A percentile compares a stretch with the other conserved stretches of the same genome.
These are phyloP conservation scores for Curvularia spicifera DNA, from an alignment of 2,329 filamentous ascomycete genomes.

Conservation along the genomic window DNA sequence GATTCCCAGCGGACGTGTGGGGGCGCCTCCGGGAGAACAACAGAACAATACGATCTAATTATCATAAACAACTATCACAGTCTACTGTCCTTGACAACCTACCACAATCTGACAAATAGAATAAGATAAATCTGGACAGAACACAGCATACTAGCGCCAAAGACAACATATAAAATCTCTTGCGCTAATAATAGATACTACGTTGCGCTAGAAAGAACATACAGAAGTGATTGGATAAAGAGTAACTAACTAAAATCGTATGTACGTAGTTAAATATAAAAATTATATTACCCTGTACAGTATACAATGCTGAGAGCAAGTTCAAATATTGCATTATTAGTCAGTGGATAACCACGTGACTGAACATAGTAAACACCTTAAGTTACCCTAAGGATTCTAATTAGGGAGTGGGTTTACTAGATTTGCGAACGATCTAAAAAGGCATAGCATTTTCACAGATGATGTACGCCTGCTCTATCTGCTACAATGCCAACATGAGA, in stretches of 20 bases:
- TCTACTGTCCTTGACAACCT: background rate
- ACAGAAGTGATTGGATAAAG: constrained; percentile 20
- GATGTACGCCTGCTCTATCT: constrained; percentile 39
- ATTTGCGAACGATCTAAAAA: constrained; percentile 35
- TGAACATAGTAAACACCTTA: constrained; percentile 19
- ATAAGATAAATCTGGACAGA: constrained; percentile 16
- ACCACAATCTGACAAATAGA: background rate
- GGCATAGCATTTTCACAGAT: constrained; percentile 40
- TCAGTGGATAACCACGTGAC: too few species aligned
- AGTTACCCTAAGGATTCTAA: constrained; percentile 19
- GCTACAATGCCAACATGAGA: constrained; percentile 24
- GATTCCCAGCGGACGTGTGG: too few species aligned
- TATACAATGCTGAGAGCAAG: too few species aligned
- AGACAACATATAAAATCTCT: too few species aligned
- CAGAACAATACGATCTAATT: background rate
- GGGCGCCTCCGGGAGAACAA: background rate
- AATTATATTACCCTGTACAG: too few species aligned
- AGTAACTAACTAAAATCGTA: constrained; percentile 2
- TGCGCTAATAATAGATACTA: too few species aligned
- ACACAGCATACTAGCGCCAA: background rate
- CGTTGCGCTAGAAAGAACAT: too few species aligned
- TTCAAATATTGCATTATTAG: too few species aligned
- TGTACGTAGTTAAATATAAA: too few species aligned
- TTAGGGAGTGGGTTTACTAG: constrained; percentile 23
- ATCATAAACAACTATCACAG: background rate